These are phyloP conservation scores for Capronia coronata DNA, from an alignment of 2,329 filamentous ascomycete species.

Conservation along the genomic window DNA sequence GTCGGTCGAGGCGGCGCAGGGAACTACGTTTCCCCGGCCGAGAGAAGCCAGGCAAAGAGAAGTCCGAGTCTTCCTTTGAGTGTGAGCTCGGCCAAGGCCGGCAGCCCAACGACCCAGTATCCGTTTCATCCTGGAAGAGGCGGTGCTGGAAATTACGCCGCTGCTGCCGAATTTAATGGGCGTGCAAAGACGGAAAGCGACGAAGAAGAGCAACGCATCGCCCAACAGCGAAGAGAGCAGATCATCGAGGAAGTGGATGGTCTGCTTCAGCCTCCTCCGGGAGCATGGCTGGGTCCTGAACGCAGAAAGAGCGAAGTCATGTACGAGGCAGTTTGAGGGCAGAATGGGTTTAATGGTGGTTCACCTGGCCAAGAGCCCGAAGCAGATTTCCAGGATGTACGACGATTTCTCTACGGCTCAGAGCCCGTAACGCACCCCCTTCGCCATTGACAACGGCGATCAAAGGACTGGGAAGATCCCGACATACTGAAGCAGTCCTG, in stretches of 20 bases:
- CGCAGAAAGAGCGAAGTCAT: slow-evolving; percentile 19
- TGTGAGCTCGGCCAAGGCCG: slow-evolving; percentile 3
- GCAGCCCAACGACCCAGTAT: slow-evolving; percentile 12
- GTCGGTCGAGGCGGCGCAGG: slow-evolving; percentile 25
- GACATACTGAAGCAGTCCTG: too few relatives aligned
- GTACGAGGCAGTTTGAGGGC: slow-evolving; percentile 14
- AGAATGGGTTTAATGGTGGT: background rate
- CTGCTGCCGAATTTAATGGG: slow-evolving; percentile 12
- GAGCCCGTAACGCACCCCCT: too few relatives aligned
- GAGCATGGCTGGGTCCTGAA: slow-evolving; percentile 20
- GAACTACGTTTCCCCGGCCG: slow-evolving; percentile 16
- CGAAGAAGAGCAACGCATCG: slow-evolving; percentile 16
- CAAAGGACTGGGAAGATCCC: too few relatives aligned
- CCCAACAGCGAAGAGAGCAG: slow-evolving; percentile 23
- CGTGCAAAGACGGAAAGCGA: slow-evolving; percentile 16
- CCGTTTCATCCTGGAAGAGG: slow-evolving; percentile 46
- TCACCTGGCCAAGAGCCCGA: too few relatives aligned
- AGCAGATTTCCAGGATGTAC: too few relatives aligned
- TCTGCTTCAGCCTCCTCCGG: slow-evolving; percentile 24
- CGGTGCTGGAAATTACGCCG: slow-evolving; percentile 54
- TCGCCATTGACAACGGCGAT: too few relatives aligned
- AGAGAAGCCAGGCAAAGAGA: slow-evolving; percentile 11
- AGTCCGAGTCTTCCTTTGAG: slow-evolving; percentile 17
- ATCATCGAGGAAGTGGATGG: slow-evolving; percentile 23
- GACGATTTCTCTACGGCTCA: too few relatives aligned